Evolutionary conservation across 441 rosid genomes (phyloP), one percentile per base, ranked within the genome.

Genomic region (Jatropha multifida): DNA sequence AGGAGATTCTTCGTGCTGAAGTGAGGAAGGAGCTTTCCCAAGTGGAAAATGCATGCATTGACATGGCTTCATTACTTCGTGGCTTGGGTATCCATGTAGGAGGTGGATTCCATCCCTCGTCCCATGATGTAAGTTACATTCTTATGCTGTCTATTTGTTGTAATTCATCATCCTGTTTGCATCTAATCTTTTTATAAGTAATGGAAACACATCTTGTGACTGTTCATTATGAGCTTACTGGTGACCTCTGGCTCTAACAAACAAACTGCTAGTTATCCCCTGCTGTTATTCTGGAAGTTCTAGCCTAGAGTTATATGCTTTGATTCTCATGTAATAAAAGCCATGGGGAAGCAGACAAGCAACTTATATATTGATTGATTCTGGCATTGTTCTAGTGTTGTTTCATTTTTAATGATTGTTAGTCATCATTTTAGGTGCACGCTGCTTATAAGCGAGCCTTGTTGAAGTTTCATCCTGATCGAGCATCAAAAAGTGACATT

Each of bases 391-490:
- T 54, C 12, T 14, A 1, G 26, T 10, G 12, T 3, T 3, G 15
- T 37, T 32, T 3, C 6, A n/a, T 5, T 70, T 59, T 37, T 72
- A 61, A 54, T 56, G 26, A 49, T 59, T 55, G 20, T 52, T 54
- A 59, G 59, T 76, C 79, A 37, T 65, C 27, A 49, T 85, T 83
- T 71, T 84, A 93, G 98, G 97, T 95, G 44, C 89, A 80, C 65
- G 89, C 92, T 0, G 97, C 95, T 10, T 92, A 92, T 82, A 93
- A 86, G 67, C 86, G 76, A 80, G 98, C 98, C 11, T 74, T 91
- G 81, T 81, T 93, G 67, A 87, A 79, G 78, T 93, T 91, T 72
- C 99, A 95, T 81, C 98, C 94, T 4, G 97, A 95, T 81, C 82
- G 98, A 74, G 89, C 96, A 44, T 90, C 97, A 58, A 87, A 85